A percentile compares a stretch with the other conserved stretches of the same genome.
Evolutionary conservation across 805 yeast genomes (phyloP).

Genomic region (Torulaspora microellipsoides): DNA sequence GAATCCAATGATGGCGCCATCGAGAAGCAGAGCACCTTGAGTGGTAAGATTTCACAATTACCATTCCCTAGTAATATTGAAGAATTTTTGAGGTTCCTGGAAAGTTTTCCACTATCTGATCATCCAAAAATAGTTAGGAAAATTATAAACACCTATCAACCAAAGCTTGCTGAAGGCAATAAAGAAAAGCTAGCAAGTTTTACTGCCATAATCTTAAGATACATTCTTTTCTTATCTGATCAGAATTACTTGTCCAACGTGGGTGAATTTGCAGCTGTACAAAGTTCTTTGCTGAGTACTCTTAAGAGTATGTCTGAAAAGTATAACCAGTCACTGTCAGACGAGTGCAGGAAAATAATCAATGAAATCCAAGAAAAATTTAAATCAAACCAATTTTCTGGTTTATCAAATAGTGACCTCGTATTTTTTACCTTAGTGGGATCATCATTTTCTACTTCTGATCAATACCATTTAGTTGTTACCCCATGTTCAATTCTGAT

Average conservation of each 20-base stretch:
- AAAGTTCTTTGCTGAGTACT: slow-evolving; percentile 42
- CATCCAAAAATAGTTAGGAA: slow-evolving; percentile 48
- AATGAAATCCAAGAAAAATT: slow-evolving; percentile 52
- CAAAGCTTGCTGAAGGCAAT: slow-evolving; percentile 76
- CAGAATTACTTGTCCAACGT: slow-evolving; percentile 34
- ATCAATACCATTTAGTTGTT: slow-evolving; percentile 85
- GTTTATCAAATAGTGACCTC: slow-evolving; percentile 46
- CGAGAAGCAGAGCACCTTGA: slow-evolving; percentile 8
- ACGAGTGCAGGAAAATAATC: slow-evolving; percentile 54
- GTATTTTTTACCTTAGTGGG: slow-evolving; percentile 71
- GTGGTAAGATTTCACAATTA: slow-evolving; percentile 14
- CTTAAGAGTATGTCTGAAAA: slow-evolving; percentile 59
- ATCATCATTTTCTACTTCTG: slow-evolving; percentile 84
- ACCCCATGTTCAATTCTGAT: slow-evolving; percentile 77
- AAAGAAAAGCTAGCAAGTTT: slow-evolving; percentile 66
- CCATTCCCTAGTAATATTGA: slow-evolving; percentile 48
- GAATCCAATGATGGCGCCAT: slow-evolving; percentile 29
- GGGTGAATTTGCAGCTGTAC: slow-evolving; percentile 34
- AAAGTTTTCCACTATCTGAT: slow-evolving; percentile 36
- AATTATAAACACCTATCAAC: slow-evolving; percentile 60
- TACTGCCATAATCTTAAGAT: slow-evolving; percentile 59
- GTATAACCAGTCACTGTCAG: slow-evolving; percentile 60
- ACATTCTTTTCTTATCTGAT: slow-evolving; percentile 48
- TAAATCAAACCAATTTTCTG: slow-evolving; percentile 36
- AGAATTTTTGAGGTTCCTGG: slow-evolving; percentile 39